These are phyloP conservation scores for Paramecium pentaurelia DNA, from an alignment of 73 alveolate species.

Conservation along the genomic window DNA sequence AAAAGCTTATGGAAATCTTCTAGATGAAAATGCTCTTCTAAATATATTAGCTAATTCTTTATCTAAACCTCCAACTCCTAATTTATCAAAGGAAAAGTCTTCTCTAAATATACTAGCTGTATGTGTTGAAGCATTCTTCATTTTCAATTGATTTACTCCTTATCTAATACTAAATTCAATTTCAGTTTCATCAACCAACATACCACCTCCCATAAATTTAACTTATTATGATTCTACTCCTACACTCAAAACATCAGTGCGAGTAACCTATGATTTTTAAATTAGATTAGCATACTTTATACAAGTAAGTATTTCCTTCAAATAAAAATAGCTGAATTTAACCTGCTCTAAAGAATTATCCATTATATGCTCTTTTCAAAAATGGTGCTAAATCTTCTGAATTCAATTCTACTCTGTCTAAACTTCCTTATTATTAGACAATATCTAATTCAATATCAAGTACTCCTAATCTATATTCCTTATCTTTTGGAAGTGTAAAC, in stretches of 20 bases:
- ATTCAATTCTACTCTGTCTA: not conserved
- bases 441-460: conserved; percentile 27
- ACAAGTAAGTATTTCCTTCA: not conserved
- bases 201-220: not conserved
- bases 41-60: conserved; percentile 95
- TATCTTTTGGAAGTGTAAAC: conserved; percentile 4
- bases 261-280: not conserved
- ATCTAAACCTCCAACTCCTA: conserved; percentile 99
- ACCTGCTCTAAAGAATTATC: not conserved
- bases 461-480: conserved; percentile 14
- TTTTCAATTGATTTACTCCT: not conserved
- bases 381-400: not conserved
- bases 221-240: not conserved
- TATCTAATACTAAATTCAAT: not conserved
- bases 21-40: conserved; percentile 76
- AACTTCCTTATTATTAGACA: not conserved
- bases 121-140: not conserved
- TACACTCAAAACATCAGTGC: not conserved
- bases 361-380: not conserved
- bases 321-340: not conserved
- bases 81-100: conserved; percentile 94
- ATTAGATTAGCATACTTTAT: not conserved
- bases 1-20: conserved; percentile 94
- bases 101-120: conserved; percentile 34
- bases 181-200: not conserved